Conservation (phyloP, 1,284 basidiomycete species). For the Heliocybe sulcata region DNA sequence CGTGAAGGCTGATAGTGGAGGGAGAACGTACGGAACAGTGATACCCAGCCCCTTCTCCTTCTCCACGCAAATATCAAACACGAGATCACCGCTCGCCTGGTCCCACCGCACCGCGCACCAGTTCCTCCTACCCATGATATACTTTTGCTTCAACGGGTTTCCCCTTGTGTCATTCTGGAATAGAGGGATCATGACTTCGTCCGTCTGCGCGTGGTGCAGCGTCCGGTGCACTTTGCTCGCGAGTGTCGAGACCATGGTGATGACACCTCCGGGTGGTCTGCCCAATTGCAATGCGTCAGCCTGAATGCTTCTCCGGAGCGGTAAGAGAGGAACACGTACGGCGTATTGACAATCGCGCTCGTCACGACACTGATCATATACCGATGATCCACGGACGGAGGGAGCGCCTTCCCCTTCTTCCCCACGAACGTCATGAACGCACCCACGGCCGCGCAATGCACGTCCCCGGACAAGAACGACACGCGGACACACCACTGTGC, state of each 20-base stretch:
- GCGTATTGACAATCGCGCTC: conserved; percentile 81
- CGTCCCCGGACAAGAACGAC: conserved; percentile 86
- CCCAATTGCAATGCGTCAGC: conserved; percentile 14
- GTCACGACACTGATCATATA: conserved; percentile 85
- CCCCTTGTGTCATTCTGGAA: conserved; percentile 80
- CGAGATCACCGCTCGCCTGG: conserved; percentile 51
- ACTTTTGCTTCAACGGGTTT: conserved; percentile 56
- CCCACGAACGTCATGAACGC: conserved; percentile 61
- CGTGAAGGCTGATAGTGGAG: background rate
- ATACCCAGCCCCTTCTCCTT: conserved; percentile 73
- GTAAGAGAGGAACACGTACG: conserved; percentile 37
- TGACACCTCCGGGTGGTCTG: conserved; percentile 71
- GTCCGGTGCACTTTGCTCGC: conserved; percentile 83
- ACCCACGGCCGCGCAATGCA: conserved; percentile 84
- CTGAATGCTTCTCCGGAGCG: background rate
- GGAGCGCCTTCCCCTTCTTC: conserved; percentile 39
- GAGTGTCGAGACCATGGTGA: conserved; percentile 75
- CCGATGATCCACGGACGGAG: conserved; percentile 58
- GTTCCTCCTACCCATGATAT: conserved; percentile 85
- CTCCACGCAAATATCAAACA: conserved; percentile 89
- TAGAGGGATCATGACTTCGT: conserved; percentile 83
- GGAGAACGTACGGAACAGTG: conserved; percentile 54
- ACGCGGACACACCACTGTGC: conserved; percentile 57
- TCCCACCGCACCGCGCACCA: conserved; percentile 80
- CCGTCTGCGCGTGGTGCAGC: conserved; percentile 66